Base-by-base conservation (phyloP, 1,284 basidiomycete genomes). In the Papiliotrema flavescens region DNA sequence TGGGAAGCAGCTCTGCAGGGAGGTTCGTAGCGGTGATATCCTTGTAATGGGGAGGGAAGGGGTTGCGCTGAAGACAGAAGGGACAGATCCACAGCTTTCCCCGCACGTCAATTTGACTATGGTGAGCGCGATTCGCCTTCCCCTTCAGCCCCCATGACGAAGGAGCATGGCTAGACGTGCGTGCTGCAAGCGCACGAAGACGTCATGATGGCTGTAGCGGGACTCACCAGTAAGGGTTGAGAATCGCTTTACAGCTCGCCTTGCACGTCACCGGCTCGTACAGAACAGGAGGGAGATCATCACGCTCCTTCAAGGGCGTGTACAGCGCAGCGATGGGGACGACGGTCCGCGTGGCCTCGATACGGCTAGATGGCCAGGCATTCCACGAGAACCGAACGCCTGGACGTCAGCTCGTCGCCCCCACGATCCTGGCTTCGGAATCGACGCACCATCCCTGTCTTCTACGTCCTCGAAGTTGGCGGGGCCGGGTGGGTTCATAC, bases 31-130 rank as follows among this genome's bases (percentile, higher is more conserved):
- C 90, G 57, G 92, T 93, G 66, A 98, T 96, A 76, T 98, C 95
- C 79, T 97, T 96, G 83, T 98, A 98, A 78, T 98, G 95, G 0
- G 93, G 91, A 8, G 95, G 95, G 80, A 98, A 98, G 2, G 94
- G 87, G 76, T 98, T 98, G 59, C 95, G 87, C 51, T 90, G 88
- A 54, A 98, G 81, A 79, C 95, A 98, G 81, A 98, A 98, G 2
- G 95, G 95, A 73, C 95, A 98, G 69, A 98, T 98, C 95, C 95
- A 98, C 54, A 98, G 85, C 79, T 98, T 98, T 63, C 90, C 94
- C 65, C 96, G 86, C 57, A 98, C 90, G 78, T 98, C 95, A 74
- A 98, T 94, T 81, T 98, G 95, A 77, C 95, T 96, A 53, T 2
- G 22, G 51, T 53, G 36, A 53, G 35, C 51, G 19, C 11, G 24